Evolutionary conservation across 345 rosid species (phyloP).

Genomic region (Dovyalis caffra): DNA sequence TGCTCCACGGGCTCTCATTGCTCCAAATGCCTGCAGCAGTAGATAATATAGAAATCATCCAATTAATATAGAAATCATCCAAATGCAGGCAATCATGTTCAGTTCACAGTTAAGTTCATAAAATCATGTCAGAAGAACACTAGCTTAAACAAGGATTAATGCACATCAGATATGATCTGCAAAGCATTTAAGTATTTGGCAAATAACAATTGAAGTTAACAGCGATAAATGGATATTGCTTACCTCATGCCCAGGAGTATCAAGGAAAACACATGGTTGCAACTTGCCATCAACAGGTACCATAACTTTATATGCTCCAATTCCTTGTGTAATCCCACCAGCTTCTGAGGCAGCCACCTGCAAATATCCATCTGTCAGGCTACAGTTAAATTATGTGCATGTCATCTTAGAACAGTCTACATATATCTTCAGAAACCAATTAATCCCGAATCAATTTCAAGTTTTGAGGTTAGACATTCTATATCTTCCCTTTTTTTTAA

Average conservation of each 20-base stretch:
- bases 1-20: conserved; percentile 99
- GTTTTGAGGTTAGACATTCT: background rate
- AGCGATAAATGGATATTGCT: conserved; percentile 5
- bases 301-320: conserved; percentile 84
- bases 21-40: conserved; percentile 88
- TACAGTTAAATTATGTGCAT: conserved; percentile 20
- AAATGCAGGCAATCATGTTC: conserved; percentile 18
- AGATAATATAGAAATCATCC: conserved; percentile 32
- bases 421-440: conserved; percentile 6
- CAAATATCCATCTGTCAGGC: conserved; percentile 30
- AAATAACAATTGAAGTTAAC: conserved; percentile 3
- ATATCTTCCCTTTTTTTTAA: background rate
- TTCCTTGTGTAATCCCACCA: conserved; percentile 98
- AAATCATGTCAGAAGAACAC: conserved; percentile 2
- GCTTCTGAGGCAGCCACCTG: conserved; percentile 98
- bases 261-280: conserved; percentile 90
- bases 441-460: conserved; percentile 3
- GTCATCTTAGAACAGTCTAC: conserved; percentile 8
- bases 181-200: conserved; percentile 8
- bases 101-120: conserved; percentile 13
- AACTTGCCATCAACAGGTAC: conserved; percentile 80
- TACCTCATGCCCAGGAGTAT: conserved; percentile 99
- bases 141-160: conserved; percentile 1
- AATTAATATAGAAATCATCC: conserved; percentile 31
- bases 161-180: conserved; percentile 10